Percentiles rank a stretch among this genome's conserved stretches.
Conservation (phyloP, 306 rosid species). For the Vicia faba region DNA sequence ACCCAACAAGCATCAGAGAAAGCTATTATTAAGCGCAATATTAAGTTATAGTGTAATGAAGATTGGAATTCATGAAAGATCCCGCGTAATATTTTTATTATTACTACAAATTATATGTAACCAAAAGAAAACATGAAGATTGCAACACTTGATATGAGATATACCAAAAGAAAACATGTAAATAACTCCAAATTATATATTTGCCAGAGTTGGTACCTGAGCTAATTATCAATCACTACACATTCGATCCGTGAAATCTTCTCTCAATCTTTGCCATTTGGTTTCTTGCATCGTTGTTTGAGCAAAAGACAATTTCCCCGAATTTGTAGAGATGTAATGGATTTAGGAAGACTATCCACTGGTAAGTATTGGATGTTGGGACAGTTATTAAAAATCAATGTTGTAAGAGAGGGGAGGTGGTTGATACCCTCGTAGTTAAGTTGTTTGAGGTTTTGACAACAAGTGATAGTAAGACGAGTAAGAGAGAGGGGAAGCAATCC, state of each 20-base stretch:
- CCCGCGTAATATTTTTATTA: too few relatives aligned
- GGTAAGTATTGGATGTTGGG: conserved; percentile 35
- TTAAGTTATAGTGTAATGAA: too few relatives aligned
- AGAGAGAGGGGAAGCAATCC: conserved; percentile 36
- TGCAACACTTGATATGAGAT: not conserved
- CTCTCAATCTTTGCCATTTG: conserved; percentile 32
- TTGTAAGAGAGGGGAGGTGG: conserved; percentile 6
- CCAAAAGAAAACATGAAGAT: too few relatives aligned
- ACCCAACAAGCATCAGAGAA: too few relatives aligned
- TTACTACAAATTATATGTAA: too few relatives aligned
- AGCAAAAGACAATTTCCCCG: not conserved
- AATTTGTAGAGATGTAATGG: not conserved
- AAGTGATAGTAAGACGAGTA: rapidly evolving
- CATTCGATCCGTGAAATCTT: conserved; percentile 37
- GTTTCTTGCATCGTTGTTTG: not conserved
- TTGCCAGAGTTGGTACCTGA: not conserved
- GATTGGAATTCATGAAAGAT: too few relatives aligned
- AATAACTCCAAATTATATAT: too few relatives aligned
- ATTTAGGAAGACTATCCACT: conserved; percentile 34
- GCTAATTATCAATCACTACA: not conserved
- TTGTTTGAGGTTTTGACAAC: conserved; percentile 1
- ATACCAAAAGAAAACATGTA: not conserved
- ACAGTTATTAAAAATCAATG: rapidly evolving
- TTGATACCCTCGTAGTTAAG: conserved; percentile 29
- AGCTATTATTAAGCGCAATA: too few relatives aligned